A percentile compares a stretch with the other conserved stretches of the same genome.
phyloP scores from a whole-genome alignment of 768 basidiomycete genomes.

The Mycena alexandri region DNA sequence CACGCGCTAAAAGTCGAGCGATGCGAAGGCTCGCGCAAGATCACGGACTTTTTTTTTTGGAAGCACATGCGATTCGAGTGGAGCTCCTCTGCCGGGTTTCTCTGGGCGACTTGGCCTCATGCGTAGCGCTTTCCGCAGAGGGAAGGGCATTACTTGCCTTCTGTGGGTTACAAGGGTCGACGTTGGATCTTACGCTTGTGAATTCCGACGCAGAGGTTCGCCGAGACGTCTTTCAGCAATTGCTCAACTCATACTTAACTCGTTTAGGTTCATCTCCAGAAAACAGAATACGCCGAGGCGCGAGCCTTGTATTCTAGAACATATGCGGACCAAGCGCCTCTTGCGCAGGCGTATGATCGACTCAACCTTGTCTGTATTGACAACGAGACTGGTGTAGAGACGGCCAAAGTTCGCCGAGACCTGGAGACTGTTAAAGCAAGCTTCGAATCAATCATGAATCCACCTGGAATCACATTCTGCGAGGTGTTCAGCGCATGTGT shows the following conservation, averaged over 20 bases:
- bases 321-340: slow-evolving; percentile 6
- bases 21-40: slow-evolving; percentile 22
- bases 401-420: neutral
- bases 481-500: slow-evolving; percentile 16
- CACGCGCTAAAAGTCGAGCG: neutral
- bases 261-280: slow-evolving; percentile 20
- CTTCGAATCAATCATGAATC: slow-evolving; percentile 17
- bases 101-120: slow-evolving; percentile 11
- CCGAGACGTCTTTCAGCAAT: too few species aligned
- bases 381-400: slow-evolving; percentile 2
- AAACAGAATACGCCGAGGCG: slow-evolving; percentile 31
- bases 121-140: slow-evolving; percentile 10
- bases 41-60: slow-evolving; percentile 20
- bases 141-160: slow-evolving; percentile 18
- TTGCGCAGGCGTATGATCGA: slow-evolving; percentile 26
- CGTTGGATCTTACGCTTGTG: slow-evolving; percentile 10
- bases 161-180: slow-evolving; percentile 20
- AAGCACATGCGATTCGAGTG: slow-evolving; percentile 17
- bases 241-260: too few species aligned
- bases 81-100: slow-evolving; percentile 21
- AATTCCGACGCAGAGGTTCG: slow-evolving; percentile 19
- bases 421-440: slow-evolving; percentile 10
- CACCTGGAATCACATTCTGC: slow-evolving; percentile 14
- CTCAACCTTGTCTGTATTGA: slow-evolving; percentile 19
- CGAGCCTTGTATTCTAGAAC: slow-evolving; percentile 21